Percentiles rank a stretch among this genome's conserved stretches.
Conservation (phyloP, 257 asterid genomes). For the Cynanchum wilfordii region DNA sequence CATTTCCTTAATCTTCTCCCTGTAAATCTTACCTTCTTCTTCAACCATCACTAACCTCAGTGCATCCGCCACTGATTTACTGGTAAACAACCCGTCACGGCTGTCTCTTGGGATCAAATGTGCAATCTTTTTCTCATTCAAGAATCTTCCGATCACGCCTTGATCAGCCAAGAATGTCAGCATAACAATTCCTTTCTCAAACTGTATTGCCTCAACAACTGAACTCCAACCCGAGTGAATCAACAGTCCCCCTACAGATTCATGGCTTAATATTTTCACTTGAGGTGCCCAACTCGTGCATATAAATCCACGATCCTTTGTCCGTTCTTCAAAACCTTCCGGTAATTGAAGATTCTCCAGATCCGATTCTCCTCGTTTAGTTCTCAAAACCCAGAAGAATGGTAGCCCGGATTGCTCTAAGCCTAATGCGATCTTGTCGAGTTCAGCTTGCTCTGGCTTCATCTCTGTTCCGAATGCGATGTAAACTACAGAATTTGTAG, state of each 20-base stretch:
- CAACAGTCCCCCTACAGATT: slow-evolving; percentile 26
- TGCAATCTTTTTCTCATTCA: slow-evolving; percentile 22
- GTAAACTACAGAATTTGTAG: slow-evolving; percentile 24
- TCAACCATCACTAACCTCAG: slow-evolving; percentile 11
- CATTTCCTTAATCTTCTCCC: slow-evolving; percentile 16
- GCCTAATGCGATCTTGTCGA: slow-evolving; percentile 22
- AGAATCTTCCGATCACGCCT: slow-evolving; percentile 19
- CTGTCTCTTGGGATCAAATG: slow-evolving; percentile 11
- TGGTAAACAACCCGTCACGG: slow-evolving; percentile 8
- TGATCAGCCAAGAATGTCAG: slow-evolving; percentile 28
- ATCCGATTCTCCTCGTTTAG: slow-evolving; percentile 18
- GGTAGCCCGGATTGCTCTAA: slow-evolving; percentile 29
- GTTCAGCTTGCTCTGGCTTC: slow-evolving; percentile 29
- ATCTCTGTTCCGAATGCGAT: slow-evolving; percentile 36
- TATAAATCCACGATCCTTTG: slow-evolving; percentile 19
- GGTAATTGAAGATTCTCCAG: slow-evolving; percentile 17
- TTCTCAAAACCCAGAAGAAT: slow-evolving; percentile 25
- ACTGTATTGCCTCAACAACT: slow-evolving; percentile 26
- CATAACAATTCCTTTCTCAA: slow-evolving; percentile 17
- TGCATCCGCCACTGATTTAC: slow-evolving; percentile 18
- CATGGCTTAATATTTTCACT: slow-evolving; percentile 26
- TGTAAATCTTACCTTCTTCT: slow-evolving; percentile 7
- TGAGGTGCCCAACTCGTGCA: slow-evolving; percentile 36
- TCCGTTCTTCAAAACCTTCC: slow-evolving; percentile 26
- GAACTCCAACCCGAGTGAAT: slow-evolving; percentile 34